A percentile compares a stretch with the other conserved stretches of the same genome.
phyloP scores from a whole-genome alignment of 371 early-diverging fungal genomes.

The Coemansia sp. region DNA sequence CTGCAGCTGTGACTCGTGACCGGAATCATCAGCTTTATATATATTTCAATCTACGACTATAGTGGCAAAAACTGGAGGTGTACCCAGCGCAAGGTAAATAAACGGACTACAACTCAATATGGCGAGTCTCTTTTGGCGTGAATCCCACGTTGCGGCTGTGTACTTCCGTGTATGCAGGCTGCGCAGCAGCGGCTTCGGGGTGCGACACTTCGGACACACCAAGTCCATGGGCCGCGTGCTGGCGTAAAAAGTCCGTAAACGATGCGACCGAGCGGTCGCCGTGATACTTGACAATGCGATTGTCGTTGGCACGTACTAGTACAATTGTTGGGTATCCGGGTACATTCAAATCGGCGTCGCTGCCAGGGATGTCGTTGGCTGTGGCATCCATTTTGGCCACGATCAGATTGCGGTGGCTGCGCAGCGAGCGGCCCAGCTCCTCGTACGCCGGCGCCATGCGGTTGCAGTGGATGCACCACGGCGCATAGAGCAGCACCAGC shows the following conservation, averaged over 20 bases:
- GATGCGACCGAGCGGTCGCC: conserved; percentile 79
- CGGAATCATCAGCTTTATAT: too few relatives aligned
- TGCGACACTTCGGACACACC: not conserved
- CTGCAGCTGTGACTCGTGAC: too few relatives aligned
- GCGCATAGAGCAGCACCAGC: conserved; percentile 90
- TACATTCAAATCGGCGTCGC: conserved; percentile 63
- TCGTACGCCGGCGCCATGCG: conserved; percentile 79
- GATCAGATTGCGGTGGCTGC: conserved; percentile 55
- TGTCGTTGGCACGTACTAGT: conserved; percentile 84
- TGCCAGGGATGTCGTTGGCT: conserved; percentile 85
- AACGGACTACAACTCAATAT: conserved; percentile 27
- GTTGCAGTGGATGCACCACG: conserved; percentile 96
- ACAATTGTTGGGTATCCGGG: conserved; percentile 94
- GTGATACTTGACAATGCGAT: conserved; percentile 75
- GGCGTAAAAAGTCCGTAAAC: conserved; percentile 72
- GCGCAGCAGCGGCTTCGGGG: not conserved
- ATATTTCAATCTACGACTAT: too few relatives aligned
- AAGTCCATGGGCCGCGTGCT: conserved; percentile 40
- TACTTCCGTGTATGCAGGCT: conserved; percentile 8
- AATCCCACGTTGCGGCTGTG: conserved; percentile 16
- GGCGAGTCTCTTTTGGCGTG: conserved; percentile 45
- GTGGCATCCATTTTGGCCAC: conserved; percentile 96
- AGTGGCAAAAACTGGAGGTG: too few relatives aligned
- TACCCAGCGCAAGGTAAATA: too few relatives aligned
- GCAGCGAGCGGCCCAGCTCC: conserved; percentile 62